A percentile compares a stretch with the other conserved stretches of the same genome.
Conservation (phyloP, 2,329 filamentous ascomycete species). For the Dichotomopilus funicola region DNA sequence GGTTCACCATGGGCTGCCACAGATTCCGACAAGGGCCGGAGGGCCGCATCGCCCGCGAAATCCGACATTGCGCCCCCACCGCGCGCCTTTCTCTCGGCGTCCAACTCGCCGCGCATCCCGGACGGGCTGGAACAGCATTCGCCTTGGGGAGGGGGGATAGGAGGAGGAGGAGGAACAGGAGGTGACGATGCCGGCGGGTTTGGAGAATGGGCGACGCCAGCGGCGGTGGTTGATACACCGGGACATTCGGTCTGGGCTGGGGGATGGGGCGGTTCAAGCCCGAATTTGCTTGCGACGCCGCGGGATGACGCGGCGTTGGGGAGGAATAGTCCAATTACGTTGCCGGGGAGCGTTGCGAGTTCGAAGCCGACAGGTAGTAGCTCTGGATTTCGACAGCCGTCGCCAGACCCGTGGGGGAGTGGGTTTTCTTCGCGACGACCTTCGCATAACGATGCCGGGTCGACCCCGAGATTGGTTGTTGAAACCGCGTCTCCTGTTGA, state of each 20-base stretch:
- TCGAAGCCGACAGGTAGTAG: constrained; percentile 25
- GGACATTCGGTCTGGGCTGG: constrained; percentile 21
- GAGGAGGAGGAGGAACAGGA: too few species aligned
- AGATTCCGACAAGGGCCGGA: constrained; percentile 31
- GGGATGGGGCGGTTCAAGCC: constrained; percentile 20
- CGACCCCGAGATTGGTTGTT: constrained; percentile 20
- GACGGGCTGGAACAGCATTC: constrained; percentile 27
- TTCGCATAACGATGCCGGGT: constrained; percentile 14
- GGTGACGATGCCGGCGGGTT: constrained; percentile 32
- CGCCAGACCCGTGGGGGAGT: constrained; percentile 38
- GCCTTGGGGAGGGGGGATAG: constrained; percentile 31
- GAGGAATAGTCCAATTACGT: constrained; percentile 35
- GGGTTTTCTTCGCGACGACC: constrained; percentile 28
- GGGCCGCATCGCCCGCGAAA: constrained; percentile 28
- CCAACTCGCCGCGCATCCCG: constrained; percentile 26
- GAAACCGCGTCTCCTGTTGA: constrained; percentile 13
- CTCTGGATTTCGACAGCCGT: constrained; percentile 28
- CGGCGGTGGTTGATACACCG: constrained; percentile 18
- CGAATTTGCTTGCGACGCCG: constrained; percentile 15
- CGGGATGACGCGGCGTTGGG: constrained; percentile 27
- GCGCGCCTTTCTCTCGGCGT: constrained; percentile 35
- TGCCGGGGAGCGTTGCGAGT: constrained; percentile 34
- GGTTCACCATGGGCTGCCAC: constrained; percentile 52
- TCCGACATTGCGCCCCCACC: constrained; percentile 37
- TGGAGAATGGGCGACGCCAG: constrained; percentile 32